phyloP scores from a whole-genome alignment of 2,329 filamentous ascomycete genomes.

The Cylindrodendrum hubeiense region DNA sequence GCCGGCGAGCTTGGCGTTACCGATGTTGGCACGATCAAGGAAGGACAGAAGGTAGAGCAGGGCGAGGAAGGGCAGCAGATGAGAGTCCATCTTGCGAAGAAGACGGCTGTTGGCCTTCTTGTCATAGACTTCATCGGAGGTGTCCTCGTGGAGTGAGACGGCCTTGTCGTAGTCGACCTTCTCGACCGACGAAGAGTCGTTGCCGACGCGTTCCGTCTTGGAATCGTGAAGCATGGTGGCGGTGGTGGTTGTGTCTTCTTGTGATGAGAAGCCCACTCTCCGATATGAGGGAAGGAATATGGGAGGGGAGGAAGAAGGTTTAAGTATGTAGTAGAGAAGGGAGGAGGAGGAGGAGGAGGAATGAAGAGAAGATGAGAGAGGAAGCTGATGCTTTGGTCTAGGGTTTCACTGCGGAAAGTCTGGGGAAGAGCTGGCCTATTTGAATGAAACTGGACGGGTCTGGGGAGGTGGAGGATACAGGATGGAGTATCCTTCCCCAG shows the following conservation, averaged over 20 bases:
- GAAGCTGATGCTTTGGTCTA: conserved; percentile 40
- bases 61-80: conserved; percentile 70
- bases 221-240: conserved; percentile 33
- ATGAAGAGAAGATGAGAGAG: conserved; percentile 20
- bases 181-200: conserved; percentile 43
- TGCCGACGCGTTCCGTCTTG: conserved; percentile 26
- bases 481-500: conserved; percentile 13
- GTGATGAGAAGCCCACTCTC: conserved; percentile 20
- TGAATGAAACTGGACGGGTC: conserved; percentile 14
- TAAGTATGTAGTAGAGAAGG: background rate
- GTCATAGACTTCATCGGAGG: conserved; percentile 45
- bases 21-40: conserved; percentile 56
- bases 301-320: conserved; percentile 12
- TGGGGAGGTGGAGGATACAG: conserved; percentile 8
- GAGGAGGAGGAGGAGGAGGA: conserved; percentile 9
- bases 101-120: conserved; percentile 60
- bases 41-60: conserved; percentile 70
- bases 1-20: conserved; percentile 71
- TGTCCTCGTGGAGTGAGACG: conserved; percentile 41
- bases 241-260: conserved; percentile 6
- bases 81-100: conserved; percentile 65
- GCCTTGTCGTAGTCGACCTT: conserved; percentile 45
- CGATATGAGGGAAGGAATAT: background rate
- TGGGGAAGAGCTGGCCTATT: conserved; percentile 42
- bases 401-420: conserved; percentile 25